Evolutionary conservation across 2,329 filamentous ascomycete genomes (phyloP), one percentile per base, ranked within the genome.

Genomic region (Annulohypoxylon truncatum): DNA sequence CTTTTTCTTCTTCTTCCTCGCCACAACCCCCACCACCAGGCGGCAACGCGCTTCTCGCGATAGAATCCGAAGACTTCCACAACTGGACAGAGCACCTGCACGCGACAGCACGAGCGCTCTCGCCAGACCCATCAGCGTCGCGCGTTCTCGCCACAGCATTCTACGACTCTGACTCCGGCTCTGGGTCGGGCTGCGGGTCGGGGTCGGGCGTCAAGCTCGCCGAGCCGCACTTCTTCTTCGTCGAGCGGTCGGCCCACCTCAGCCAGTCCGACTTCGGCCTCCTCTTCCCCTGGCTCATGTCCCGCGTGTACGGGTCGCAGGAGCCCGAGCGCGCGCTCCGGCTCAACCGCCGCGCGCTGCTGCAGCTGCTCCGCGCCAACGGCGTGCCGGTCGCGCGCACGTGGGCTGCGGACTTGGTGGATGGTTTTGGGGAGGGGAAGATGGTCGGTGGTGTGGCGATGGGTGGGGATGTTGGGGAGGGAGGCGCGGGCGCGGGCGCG

Each of bases 261-360:
- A 92, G 87, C 62, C 93, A 96, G 78, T 92, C 89, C 18, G 93
- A 97, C 74, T 96, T 96, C 72, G 93, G 92, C 33, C 81, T 96
- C 22, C 79, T 97, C 20, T 96, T 96, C 74, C 92, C 92, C 0
- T 91, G 89, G 85, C 72, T 90, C 48, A 88, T 86, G 7, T 85
- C 83, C 72, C 84, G 82, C 70, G 82, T 89, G 7, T 87, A 89
- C 69, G 82, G 82, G 1, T 84, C 85, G 0, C 83, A 85, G 48
- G 81, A 87, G 54, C 88, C 88, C 0, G 87, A 89, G 73, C 82
- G 87, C 10, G 83, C 85, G 0, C 76, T 90, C 52, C 82, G 86
- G 18, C 79, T 90, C 1, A 90, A 90, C 68, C 78, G 87, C 3
- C 81, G 88, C 1, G 87, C 88, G 1, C 78, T 85, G 22, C 77